phyloP scores from a whole-genome alignment of 352 stramenopile species.

The Pythium rhizo-oryzae region DNA sequence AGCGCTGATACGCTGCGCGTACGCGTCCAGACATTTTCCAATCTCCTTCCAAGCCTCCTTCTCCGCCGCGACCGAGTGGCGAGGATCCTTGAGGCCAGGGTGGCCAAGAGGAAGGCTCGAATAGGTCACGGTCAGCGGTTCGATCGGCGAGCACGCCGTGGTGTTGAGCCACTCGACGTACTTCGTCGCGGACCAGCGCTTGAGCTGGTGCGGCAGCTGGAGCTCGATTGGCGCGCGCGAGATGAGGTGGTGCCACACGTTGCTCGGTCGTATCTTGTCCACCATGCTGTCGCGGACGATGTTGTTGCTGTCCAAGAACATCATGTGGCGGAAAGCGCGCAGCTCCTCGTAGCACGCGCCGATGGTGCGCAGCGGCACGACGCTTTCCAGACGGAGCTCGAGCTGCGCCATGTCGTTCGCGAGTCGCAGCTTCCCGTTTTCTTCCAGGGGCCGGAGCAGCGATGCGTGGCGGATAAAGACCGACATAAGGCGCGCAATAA shows the following conservation, averaged over 20 bases:
- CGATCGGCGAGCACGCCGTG: conserved; percentile 30
- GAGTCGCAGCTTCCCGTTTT: conserved; percentile 76
- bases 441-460: conserved; percentile 70
- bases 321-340: conserved; percentile 79
- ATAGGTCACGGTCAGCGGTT: conserved; percentile 24
- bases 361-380: conserved; percentile 62
- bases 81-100: conserved; percentile 61
- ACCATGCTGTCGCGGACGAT: conserved; percentile 72
- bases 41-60: conserved; percentile 85
- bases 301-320: conserved; percentile 70
- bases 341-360: conserved; percentile 75
- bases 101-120: conserved; percentile 59
- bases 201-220: conserved; percentile 76
- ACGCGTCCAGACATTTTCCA: conserved; percentile 72
- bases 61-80: conserved; percentile 55
- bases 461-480: conserved; percentile 80
- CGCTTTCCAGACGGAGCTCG: conserved; percentile 64
- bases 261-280: conserved; percentile 84
- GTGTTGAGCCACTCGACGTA: conserved; percentile 87
- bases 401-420: conserved; percentile 87
- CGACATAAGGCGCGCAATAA: conserved; percentile 72
- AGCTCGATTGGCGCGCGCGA: conserved; percentile 66
- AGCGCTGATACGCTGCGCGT: conserved; percentile 74
- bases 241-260: conserved; percentile 87
- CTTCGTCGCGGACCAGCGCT: conserved; percentile 67